Conservation (phyloP, 345 rosid genomes). For the Camelina sativa region DNA sequence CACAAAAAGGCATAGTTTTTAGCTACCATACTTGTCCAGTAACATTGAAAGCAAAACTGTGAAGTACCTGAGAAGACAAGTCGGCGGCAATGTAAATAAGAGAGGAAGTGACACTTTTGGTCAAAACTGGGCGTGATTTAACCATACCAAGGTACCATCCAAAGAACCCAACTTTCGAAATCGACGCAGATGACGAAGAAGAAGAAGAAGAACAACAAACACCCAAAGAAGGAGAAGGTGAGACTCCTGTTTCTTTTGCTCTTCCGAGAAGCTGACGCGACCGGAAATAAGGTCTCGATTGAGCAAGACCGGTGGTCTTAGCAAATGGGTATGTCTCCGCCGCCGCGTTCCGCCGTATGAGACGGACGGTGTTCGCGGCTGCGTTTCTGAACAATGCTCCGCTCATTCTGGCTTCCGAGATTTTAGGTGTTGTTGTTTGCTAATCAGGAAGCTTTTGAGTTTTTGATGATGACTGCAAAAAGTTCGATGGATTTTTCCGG, state of each 20-base stretch:
- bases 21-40: background rate
- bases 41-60: background rate
- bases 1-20: background rate
- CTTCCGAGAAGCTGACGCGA: conserved; percentile 47
- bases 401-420: conserved; percentile 33
- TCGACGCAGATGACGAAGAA: conserved; percentile 44
- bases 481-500: background rate
- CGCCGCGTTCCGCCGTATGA: conserved; percentile 21
- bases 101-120: conserved; percentile 70
- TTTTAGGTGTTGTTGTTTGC: conserved; percentile 1
- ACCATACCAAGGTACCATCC: conserved; percentile 89
- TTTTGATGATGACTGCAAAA: background rate
- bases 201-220: background rate
- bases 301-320: background rate
- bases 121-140: conserved; percentile 75
- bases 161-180: conserved; percentile 50
- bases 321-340: background rate
- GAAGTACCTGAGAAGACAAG: conserved; percentile 82
- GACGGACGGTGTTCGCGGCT: background rate
- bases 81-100: conserved; percentile 82
- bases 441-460: background rate
- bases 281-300: conserved; percentile 52
- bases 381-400: conserved; percentile 21
- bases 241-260: conserved; percentile 42
- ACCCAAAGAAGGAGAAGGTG: conserved; percentile 18